A percentile compares a stretch with the other conserved stretches of the same genome.
Conservation (phyloP, 2,329 filamentous ascomycete species). For the Pseudodiploospora longispora region DNA sequence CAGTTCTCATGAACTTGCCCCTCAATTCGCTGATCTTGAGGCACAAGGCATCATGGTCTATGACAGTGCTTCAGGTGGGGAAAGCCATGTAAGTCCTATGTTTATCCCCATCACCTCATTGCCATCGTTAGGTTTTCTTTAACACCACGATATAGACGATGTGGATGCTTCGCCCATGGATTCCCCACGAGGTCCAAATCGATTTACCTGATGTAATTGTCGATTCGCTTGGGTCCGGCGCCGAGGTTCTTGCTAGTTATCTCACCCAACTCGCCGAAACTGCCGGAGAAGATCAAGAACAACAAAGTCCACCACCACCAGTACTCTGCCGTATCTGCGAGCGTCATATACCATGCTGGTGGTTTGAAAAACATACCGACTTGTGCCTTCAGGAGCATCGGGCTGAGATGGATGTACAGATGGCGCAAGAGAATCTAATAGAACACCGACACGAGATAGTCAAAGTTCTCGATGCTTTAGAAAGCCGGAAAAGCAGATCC, state of each 20-base stretch:
- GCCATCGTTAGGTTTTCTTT: background rate
- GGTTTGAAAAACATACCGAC: slow-evolving; percentile 99
- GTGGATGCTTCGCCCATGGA: slow-evolving; percentile 98
- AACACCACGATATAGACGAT: slow-evolving; percentile 59
- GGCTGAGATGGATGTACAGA: slow-evolving; percentile 95
- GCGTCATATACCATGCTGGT: slow-evolving; percentile 94
- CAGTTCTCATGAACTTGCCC: slow-evolving; percentile 27
- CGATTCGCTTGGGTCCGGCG: slow-evolving; percentile 87
- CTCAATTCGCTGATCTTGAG: slow-evolving; percentile 65
- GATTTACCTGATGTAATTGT: slow-evolving; percentile 85
- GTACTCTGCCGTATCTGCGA: slow-evolving; percentile 96
- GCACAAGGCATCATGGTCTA: slow-evolving; percentile 98
- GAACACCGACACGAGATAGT: slow-evolving; percentile 94
- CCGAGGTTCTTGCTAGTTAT: slow-evolving; percentile 89
- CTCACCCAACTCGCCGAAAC: slow-evolving; percentile 82
- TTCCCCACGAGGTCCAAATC: slow-evolving; percentile 89
- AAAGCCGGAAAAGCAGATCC: slow-evolving; percentile 64
- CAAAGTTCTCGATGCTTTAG: slow-evolving; percentile 85
- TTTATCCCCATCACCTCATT: background rate
- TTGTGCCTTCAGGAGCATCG: slow-evolving; percentile 91
- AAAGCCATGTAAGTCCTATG: slow-evolving; percentile 69
- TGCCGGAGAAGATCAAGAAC: slow-evolving; percentile 64
- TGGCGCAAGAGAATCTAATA: slow-evolving; percentile 83
- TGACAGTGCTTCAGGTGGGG: slow-evolving; percentile 74
- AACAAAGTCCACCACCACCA: slow-evolving; percentile 75